Conservation (phyloP, 1,284 basidiomycete genomes). For the Fistulinella staudtii region DNA sequence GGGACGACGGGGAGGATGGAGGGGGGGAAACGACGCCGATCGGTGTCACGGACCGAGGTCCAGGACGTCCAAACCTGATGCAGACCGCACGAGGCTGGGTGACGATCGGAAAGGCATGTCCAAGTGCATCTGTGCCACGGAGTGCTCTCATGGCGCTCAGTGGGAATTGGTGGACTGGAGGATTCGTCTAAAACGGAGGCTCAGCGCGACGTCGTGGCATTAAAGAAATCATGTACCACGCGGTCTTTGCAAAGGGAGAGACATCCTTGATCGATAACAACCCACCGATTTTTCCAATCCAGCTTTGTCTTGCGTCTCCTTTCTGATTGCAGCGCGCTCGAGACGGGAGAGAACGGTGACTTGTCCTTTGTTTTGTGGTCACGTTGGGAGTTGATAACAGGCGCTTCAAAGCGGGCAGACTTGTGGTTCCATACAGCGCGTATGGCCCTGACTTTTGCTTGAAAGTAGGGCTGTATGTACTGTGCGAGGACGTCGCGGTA, state of each 20-base stretch:
- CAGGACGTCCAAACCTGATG: slow-evolving; percentile 46
- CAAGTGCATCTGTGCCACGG: slow-evolving; percentile 45
- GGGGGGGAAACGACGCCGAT: slow-evolving; percentile 33
- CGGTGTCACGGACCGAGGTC: slow-evolving; percentile 13
- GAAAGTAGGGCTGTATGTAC: slow-evolving; percentile 67
- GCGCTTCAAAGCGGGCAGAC: slow-evolving; percentile 24
- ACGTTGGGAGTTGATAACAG: too few species aligned
- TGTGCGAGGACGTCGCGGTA: slow-evolving; percentile 39
- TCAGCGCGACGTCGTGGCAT: not conserved
- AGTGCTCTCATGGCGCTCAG: slow-evolving; percentile 46
- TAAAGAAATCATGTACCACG: slow-evolving; percentile 41
- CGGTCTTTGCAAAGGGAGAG: slow-evolving; percentile 53
- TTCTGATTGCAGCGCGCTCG: too few species aligned
- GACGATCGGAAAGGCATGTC: slow-evolving; percentile 24
- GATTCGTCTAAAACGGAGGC: slow-evolving; percentile 35
- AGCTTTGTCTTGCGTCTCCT: slow-evolving; percentile 26
- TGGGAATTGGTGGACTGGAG: slow-evolving; percentile 41
- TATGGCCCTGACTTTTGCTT: slow-evolving; percentile 56
- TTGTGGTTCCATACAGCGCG: too few species aligned
- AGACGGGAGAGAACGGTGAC: too few species aligned
- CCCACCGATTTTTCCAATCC: slow-evolving; percentile 65
- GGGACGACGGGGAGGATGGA: slow-evolving; percentile 25
- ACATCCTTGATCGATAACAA: slow-evolving; percentile 55
- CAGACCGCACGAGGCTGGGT: slow-evolving; percentile 42
- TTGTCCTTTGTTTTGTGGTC: too few species aligned